These are phyloP conservation scores for Furcasterigmium sp. DNA, from an alignment of 2,329 filamentous ascomycete genomes.

Conservation along the genomic window DNA sequence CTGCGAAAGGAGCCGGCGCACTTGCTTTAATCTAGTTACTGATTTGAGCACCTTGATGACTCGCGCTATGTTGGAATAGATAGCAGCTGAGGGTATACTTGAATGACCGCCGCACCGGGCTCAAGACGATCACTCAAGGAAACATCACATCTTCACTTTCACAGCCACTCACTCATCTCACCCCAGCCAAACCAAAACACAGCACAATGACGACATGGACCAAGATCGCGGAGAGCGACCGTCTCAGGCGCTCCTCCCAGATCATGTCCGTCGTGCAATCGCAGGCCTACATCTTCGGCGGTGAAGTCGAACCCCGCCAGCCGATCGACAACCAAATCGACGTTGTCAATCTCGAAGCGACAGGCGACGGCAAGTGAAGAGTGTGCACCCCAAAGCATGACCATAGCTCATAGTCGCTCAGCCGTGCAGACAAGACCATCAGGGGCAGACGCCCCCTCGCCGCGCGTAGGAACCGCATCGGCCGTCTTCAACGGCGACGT, in stretches of 20 bases:
- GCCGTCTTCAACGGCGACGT: conserved; percentile 38
- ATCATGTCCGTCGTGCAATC: conserved; percentile 32
- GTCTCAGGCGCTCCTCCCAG: conserved; percentile 46
- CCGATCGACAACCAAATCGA: conserved; percentile 45
- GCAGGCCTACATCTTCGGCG: conserved; percentile 41
- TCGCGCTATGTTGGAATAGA: too few relatives aligned
- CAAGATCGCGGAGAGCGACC: conserved; percentile 15
- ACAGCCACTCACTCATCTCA: neutral
- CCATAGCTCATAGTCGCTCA: neutral
- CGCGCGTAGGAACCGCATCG: conserved; percentile 52
- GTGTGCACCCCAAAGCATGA: neutral
- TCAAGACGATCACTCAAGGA: too few relatives aligned
- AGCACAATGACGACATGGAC: conserved; percentile 18
- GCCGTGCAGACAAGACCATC: conserved; percentile 12
- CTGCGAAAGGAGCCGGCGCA: too few relatives aligned
- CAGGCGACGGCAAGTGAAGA: neutral
- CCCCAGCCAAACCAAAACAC: too few relatives aligned
- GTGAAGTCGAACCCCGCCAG: conserved; percentile 43
- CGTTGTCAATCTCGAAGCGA: conserved; percentile 24
- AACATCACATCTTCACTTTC: neutral
- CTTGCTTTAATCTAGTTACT: too few relatives aligned
- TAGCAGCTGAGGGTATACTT: too few relatives aligned
- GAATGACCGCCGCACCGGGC: too few relatives aligned
- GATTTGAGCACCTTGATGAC: too few relatives aligned
- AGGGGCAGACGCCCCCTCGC: conserved; percentile 30